Evolutionary conservation across 164 flowering plant genomes (phyloP), one percentile per base, ranked within the genome.

Genomic region (Akebia trifoliata): DNA sequence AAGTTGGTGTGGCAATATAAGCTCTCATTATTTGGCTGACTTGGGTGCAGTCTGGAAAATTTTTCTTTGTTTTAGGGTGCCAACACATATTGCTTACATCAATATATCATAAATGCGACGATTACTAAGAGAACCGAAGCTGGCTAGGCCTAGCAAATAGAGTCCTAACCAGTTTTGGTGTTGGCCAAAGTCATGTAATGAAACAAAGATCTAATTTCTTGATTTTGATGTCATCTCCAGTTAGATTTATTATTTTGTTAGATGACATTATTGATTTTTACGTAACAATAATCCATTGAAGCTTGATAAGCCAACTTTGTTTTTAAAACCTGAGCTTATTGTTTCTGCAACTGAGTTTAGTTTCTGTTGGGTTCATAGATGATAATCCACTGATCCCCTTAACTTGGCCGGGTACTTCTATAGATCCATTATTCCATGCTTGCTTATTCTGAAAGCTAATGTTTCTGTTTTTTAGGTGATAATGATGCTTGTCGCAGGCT

Each of bases 401-500:
- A 40, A 29, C 59, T 55, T n/a, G 9, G 20, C 14, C 4, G 21
- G n/a, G 17, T 42, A 39, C 25, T 28, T 1, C 3, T 56, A 8
- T 6, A 8, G 10, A 29, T 8, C 25, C 11, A 54, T 9, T 9
- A 12, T 22, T 3, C 12, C 24, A n/a, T 31, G 32, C 50, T 20
- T 26, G 1, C 50, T 37, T 62, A 25, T 29, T 54, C 63, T 63
- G 14, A 57, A 28, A 4, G 9, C 36, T n/a, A 4, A 35, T 32
- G 18, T 50, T 31, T 17, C 14, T 74, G 57, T 37, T 28, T 74
- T 72, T 56, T 83, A 93, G 97, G 82, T 90, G 61, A 50, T 81
- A 50, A 84, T 94, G 97, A 90, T 94, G 93, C 95, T 94, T 63
- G 83, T 87, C 0, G 93, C 97, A 15, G 99, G 99, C 38, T 88